phyloP scores from a whole-genome alignment of 2,329 filamentous ascomycete species.

The Ambrosiella xylebori region DNA sequence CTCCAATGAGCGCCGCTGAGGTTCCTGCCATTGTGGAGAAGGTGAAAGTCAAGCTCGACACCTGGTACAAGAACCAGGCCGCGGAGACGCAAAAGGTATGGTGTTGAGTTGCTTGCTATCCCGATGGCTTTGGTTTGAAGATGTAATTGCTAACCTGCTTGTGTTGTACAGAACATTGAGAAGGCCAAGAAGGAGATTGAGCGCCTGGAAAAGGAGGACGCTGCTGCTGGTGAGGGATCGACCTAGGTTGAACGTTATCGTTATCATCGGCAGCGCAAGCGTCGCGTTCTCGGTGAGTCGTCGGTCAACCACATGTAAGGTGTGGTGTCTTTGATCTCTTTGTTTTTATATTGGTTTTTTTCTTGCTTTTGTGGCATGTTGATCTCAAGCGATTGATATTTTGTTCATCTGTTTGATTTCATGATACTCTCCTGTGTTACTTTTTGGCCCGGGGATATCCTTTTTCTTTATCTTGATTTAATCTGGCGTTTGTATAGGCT shows the following conservation, averaged over 20 bases:
- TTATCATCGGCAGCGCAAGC: too few species aligned
- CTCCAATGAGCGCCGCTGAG: slow-evolving; percentile 72
- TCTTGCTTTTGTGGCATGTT: not conserved
- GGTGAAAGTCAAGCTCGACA: slow-evolving; percentile 74
- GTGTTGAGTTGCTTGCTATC: slow-evolving; percentile 1
- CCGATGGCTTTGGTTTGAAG: not conserved
- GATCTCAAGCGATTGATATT: not conserved
- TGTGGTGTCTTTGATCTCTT: not conserved
- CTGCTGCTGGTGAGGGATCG: slow-evolving; percentile 17
- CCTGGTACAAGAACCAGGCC: slow-evolving; percentile 84
- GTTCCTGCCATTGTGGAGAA: slow-evolving; percentile 69
- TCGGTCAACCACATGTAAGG: not conserved
- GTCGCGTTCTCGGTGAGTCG: not conserved
- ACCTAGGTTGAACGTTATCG: not conserved
- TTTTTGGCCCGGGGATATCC: too few species aligned
- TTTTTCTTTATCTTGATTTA: too few species aligned
- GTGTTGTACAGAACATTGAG: slow-evolving; percentile 61
- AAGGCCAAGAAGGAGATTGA: slow-evolving; percentile 95
- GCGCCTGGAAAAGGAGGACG: slow-evolving; percentile 50
- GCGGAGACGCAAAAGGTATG: slow-evolving; percentile 79
- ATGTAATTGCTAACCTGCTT: slow-evolving; percentile 18
- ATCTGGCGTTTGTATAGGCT: not conserved
- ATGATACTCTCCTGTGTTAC: not conserved
- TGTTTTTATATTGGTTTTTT: not conserved
- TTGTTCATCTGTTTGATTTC: not conserved